These are phyloP conservation scores for Parafenestella ontariensis DNA, from an alignment of 2,329 filamentous ascomycete genomes.

Conservation along the genomic window DNA sequence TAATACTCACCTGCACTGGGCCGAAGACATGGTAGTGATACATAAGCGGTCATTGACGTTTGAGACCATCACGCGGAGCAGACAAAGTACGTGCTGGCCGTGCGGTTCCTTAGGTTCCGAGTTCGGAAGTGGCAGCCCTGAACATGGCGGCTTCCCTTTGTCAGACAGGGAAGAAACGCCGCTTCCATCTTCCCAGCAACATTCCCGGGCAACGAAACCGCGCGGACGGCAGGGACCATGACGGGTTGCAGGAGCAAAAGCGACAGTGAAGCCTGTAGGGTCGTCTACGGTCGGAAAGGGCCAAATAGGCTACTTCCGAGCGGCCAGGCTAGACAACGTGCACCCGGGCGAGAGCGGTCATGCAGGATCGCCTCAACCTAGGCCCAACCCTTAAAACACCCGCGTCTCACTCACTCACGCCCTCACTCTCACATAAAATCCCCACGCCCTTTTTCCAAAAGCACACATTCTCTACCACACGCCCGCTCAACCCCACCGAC, in stretches of 20 bases:
- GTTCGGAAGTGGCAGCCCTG: conserved; percentile 14
- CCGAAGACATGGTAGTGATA: neutral
- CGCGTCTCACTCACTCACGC: conserved; percentile 12
- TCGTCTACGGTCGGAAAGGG: conserved; percentile 10
- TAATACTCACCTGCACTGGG: neutral
- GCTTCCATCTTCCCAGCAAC: neutral
- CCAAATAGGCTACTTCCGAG: conserved; percentile 27
- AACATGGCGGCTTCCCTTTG: neutral
- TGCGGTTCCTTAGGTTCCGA: conserved; percentile 15
- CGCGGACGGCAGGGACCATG: conserved; percentile 6
- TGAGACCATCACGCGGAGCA: conserved; percentile 9
- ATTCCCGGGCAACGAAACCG: conserved; percentile 7
- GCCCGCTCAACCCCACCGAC: neutral
- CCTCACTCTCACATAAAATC: conserved; percentile 1
- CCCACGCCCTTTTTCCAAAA: neutral
- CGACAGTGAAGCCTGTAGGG: conserved; percentile 14
- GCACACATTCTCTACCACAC: conserved; percentile 7
- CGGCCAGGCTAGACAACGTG: conserved; percentile 19
- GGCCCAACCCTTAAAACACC: conserved; percentile 12
- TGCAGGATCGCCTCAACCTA: conserved; percentile 8
- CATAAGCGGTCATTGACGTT: neutral
- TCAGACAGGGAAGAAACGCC: neutral
- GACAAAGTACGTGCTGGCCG: no score
- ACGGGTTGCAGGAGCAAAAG: conserved; percentile 1
- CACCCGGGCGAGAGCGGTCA: conserved; percentile 26